These are phyloP conservation scores for Neospermospora avenae DNA, from an alignment of 2,329 filamentous ascomycete genomes.

Conservation along the genomic window DNA sequence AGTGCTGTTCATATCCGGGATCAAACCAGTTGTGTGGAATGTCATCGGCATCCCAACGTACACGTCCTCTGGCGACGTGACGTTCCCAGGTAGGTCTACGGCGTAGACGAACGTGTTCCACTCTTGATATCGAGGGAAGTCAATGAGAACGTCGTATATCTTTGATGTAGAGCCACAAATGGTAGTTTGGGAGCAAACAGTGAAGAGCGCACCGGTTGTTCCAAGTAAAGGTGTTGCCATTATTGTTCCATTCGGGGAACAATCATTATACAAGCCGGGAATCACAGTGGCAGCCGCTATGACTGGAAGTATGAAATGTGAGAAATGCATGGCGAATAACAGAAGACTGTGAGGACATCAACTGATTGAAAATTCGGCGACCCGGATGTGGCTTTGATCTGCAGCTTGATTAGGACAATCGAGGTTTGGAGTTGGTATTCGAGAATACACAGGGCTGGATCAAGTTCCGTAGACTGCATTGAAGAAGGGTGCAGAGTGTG, in stretches of 20 bases:
- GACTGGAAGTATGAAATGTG: not conserved
- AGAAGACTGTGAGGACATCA: not conserved
- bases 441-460: no score
- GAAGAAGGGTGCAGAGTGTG: no score
- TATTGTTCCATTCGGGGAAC: not conserved
- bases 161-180: constrained; percentile 3
- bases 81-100: constrained; percentile 11
- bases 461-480: no score
- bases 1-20: constrained; percentile 9
- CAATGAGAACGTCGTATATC: constrained; percentile 10
- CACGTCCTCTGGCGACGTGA: constrained; percentile 7
- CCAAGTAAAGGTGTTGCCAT: constrained; percentile 15
- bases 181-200: constrained; percentile 10
- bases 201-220: constrained; percentile 10
- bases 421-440: no score
- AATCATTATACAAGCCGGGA: constrained; percentile 4
- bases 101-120: constrained; percentile 19
- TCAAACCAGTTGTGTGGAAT: constrained; percentile 10
- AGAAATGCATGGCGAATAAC: not conserved
- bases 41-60: constrained; percentile 19
- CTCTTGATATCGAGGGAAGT: constrained; percentile 8
- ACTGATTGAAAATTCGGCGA: not conserved
- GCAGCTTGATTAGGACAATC: no score
- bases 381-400: no score
- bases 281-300: not conserved